phyloP scores from a whole-genome alignment of 2,329 filamentous ascomycete genomes.

The Neophaeococcomyces mojaviensis region DNA sequence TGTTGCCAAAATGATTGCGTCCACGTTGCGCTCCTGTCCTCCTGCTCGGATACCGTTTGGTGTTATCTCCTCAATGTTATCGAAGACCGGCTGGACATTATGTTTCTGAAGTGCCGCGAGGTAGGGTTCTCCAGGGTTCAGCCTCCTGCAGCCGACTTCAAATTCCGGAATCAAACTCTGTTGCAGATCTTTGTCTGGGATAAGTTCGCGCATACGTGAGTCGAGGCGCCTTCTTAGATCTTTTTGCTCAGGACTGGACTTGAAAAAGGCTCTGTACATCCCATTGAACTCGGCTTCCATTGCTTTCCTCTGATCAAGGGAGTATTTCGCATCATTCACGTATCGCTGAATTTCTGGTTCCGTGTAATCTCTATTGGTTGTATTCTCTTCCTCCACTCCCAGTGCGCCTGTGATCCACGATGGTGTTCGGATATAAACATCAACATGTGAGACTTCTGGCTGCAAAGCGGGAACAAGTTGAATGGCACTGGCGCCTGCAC shows the following conservation, averaged over 20 bases:
- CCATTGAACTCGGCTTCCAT: no score
- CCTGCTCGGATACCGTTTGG: conserved; percentile 2
- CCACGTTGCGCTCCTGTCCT: conserved; percentile 23
- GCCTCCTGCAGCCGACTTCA: conserved; percentile 20
- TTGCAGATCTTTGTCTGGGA: neutral
- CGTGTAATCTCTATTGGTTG: no score
- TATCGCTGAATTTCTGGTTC: no score
- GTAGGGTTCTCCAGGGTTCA: conserved; percentile 18
- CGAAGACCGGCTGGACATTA: conserved; percentile 20
- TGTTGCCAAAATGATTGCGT: conserved; percentile 32
- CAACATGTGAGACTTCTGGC: conserved; percentile 25
- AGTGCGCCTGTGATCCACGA: no score
- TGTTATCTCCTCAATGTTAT: conserved; percentile 13
- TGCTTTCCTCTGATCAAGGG: no score
- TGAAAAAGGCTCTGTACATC: no score
- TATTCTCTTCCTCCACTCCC: no score
- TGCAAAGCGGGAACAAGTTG: conserved; percentile 32
- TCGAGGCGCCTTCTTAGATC: no score
- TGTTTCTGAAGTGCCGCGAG: conserved; percentile 22
- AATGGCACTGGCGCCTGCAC: conserved; percentile 23
- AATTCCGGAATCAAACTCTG: conserved; percentile 13
- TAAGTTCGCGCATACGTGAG: no score
- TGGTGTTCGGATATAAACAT: conserved; percentile 24
- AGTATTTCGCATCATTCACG: no score
- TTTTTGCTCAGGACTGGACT: no score